phyloP scores from a whole-genome alignment of 768 basidiomycete species.

The Pisolithus marmoratus region DNA sequence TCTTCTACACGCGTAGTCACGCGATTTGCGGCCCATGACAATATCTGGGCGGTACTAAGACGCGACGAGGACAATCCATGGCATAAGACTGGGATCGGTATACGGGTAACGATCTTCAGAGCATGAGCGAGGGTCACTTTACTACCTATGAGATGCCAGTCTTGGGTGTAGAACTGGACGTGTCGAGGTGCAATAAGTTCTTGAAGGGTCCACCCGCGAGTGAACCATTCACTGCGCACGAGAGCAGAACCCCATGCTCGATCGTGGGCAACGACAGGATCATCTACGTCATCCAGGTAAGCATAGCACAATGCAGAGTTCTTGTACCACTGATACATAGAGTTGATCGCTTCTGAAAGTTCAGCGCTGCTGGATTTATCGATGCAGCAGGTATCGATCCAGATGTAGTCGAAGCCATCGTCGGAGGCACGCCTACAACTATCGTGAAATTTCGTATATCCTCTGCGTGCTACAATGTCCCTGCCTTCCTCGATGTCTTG shows the following conservation, averaged over 20 bases:
- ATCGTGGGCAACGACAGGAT: not conserved
- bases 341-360: slow-evolving; percentile 24
- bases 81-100: not conserved
- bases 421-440: slow-evolving; percentile 13
- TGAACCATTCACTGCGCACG: slow-evolving; percentile 24
- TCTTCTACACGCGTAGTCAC: slow-evolving; percentile 14
- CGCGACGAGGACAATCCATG: not conserved
- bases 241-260: slow-evolving; percentile 2
- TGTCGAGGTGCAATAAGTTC: slow-evolving; percentile 24
- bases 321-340: slow-evolving; percentile 31
- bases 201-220: slow-evolving; percentile 27
- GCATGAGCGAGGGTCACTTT: not conserved
- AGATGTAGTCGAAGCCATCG: slow-evolving; percentile 18
- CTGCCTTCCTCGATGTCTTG: slow-evolving; percentile 15
- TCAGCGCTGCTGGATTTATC: slow-evolving; percentile 23
- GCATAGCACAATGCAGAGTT: slow-evolving; percentile 21
- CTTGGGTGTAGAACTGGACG: slow-evolving; percentile 21
- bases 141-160: slow-evolving; percentile 17
- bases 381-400: slow-evolving; percentile 32
- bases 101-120: not conserved
- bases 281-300: slow-evolving; percentile 21
- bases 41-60: not conserved
- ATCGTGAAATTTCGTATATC: slow-evolving; percentile 17
- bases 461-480: slow-evolving; percentile 10
- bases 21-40: slow-evolving; percentile 11